phyloP scores from a whole-genome alignment of 2,329 filamentous ascomycete genomes.

The Fusarium sp. region DNA sequence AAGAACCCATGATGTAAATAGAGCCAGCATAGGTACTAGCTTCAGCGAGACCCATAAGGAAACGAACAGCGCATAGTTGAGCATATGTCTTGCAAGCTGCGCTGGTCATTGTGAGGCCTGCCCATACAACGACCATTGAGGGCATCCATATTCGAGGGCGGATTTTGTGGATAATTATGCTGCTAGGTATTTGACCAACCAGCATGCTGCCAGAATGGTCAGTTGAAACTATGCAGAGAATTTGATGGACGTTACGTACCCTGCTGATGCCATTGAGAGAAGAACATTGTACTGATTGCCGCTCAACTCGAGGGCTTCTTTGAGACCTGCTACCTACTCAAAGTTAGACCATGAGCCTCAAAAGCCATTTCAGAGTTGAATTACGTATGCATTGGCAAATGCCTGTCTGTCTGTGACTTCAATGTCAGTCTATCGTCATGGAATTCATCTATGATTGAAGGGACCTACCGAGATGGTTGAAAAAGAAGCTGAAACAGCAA shows the following conservation, averaged over 20 bases:
- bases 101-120: constrained; percentile 61
- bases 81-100: constrained; percentile 50
- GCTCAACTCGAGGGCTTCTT: constrained; percentile 58
- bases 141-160: constrained; percentile 71
- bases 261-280: constrained; percentile 46
- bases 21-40: constrained; percentile 49
- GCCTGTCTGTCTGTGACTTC: constrained; percentile 14
- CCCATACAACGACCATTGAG: constrained; percentile 70
- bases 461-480: constrained; percentile 26
- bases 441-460: fast-evolving
- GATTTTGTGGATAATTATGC: constrained; percentile 70
- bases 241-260: constrained; percentile 34
- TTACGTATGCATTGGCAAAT: constrained; percentile 38
- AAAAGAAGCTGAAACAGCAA: constrained; percentile 38
- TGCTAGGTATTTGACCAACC: constrained; percentile 68
- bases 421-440: not conserved
- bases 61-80: constrained; percentile 47
- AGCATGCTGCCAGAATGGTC: constrained; percentile 44
- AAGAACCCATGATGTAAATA: constrained; percentile 57
- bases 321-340: constrained; percentile 55
- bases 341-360: fast-evolving
- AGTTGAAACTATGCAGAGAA: fast-evolving
- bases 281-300: constrained; percentile 54
- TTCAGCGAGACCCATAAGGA: constrained; percentile 45
- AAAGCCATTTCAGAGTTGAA: fast-evolving